These are phyloP conservation scores for Xylariaceae sp. DNA, from an alignment of 2,329 filamentous ascomycete genomes.

Conservation along the genomic window DNA sequence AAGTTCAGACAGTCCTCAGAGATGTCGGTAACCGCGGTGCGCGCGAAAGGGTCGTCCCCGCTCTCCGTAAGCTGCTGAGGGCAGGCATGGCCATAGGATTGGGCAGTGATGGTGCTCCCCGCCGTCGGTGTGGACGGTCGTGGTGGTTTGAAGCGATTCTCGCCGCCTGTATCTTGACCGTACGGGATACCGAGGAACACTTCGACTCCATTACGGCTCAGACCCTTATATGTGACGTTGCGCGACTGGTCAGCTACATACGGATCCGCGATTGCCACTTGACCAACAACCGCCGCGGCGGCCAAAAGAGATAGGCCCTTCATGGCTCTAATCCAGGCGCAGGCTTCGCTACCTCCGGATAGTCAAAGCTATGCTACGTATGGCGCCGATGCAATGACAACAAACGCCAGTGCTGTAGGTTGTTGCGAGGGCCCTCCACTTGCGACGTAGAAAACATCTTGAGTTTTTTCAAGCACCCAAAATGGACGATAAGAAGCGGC, in stretches of 20 bases:
- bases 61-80: constrained; percentile 33
- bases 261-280: not conserved
- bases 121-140: constrained; percentile 25
- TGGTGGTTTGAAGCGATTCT: constrained; percentile 43
- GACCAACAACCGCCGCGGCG: not conserved
- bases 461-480: no score
- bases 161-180: constrained; percentile 40
- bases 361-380: no score
- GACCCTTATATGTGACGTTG: constrained; percentile 38
- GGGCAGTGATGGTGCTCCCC: constrained; percentile 33
- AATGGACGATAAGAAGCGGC: no score
- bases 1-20: constrained; percentile 34
- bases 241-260: constrained; percentile 8
- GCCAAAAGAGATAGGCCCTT: constrained; percentile 1
- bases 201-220: constrained; percentile 40
- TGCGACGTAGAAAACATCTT: no score
- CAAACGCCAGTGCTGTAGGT: no score
- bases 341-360: no score
- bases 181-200: constrained; percentile 44
- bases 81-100: constrained; percentile 38
- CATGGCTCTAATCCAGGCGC: constrained; percentile 1
- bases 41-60: constrained; percentile 24
- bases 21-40: constrained; percentile 33
- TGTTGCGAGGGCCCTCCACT: no score
- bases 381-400: no score